Evolutionary conservation across 73 alveolate species (phyloP).

Genomic region (Stentor roeselii): DNA sequence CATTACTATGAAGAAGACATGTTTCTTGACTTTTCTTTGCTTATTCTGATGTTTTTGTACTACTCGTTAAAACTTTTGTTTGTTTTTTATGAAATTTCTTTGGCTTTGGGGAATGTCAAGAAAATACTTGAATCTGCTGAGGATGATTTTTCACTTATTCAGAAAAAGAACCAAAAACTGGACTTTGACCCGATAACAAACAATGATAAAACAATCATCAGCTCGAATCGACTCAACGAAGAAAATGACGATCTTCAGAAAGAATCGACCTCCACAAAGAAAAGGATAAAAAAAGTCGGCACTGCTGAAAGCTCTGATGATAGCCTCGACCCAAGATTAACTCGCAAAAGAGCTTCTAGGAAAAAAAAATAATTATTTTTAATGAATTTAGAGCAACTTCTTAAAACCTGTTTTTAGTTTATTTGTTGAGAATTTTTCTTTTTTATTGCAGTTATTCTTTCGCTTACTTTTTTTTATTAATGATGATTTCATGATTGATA

Average conservation of each 20-base stretch:
- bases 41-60: background rate
- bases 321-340: background rate
- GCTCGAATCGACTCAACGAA: background rate
- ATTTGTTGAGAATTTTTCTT: too few relatives aligned
- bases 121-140: background rate
- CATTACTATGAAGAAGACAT: background rate
- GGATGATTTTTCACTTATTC: background rate
- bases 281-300: background rate
- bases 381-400: too few relatives aligned
- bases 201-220: background rate
- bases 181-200: background rate
- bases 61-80: background rate
- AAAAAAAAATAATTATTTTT: too few relatives aligned
- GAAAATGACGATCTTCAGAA: background rate
- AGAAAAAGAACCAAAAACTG: background rate
- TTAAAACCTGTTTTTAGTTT: too few relatives aligned
- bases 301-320: background rate
- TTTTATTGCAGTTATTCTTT: too few relatives aligned
- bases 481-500: too few relatives aligned
- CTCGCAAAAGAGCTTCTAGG: background rate
- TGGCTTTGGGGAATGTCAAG: background rate
- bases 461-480: too few relatives aligned
- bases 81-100: background rate
- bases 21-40: background rate
- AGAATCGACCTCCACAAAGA: background rate